Percentiles rank a stretch among this genome's conserved stretches.
These are phyloP conservation scores for Lasiosphaeris hirsuta DNA, from an alignment of 495 filamentous ascomycete genomes.

Conservation along the genomic window DNA sequence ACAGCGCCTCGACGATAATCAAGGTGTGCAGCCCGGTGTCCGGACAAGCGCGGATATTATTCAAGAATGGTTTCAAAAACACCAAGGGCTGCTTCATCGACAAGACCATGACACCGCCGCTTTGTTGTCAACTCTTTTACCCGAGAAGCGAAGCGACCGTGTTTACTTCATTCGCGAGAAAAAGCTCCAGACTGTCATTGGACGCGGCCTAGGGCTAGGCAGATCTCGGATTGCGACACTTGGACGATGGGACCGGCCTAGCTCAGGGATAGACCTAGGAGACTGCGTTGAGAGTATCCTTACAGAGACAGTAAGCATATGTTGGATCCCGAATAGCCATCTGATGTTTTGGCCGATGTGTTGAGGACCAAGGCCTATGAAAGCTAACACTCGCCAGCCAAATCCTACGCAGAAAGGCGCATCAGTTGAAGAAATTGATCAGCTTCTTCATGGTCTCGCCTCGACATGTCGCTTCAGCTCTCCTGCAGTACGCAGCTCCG, in stretches of 20 bases:
- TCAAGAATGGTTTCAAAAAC: slow-evolving; percentile 57
- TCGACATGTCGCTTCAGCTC: slow-evolving; percentile 66
- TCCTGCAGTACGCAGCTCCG: slow-evolving; percentile 53
- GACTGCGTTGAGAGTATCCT: slow-evolving; percentile 67
- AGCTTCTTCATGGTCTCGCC: slow-evolving; percentile 59
- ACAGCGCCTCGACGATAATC: slow-evolving; percentile 44
- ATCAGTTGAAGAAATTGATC: slow-evolving; percentile 73
- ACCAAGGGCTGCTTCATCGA: slow-evolving; percentile 50
- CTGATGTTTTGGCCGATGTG: background rate
- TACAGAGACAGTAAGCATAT: slow-evolving; percentile 60
- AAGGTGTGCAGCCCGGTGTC: slow-evolving; percentile 2
- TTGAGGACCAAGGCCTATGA: slow-evolving; percentile 4
- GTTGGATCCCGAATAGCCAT: too few species aligned
- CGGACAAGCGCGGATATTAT: slow-evolving; percentile 30
- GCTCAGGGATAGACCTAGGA: slow-evolving; percentile 60
- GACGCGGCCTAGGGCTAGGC: slow-evolving; percentile 60
- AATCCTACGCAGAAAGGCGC: slow-evolving; percentile 46
- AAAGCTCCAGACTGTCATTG: slow-evolving; percentile 59
- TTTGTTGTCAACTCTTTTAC: slow-evolving; percentile 69
- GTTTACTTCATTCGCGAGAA: slow-evolving; percentile 64
- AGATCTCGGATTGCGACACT: slow-evolving; percentile 57
- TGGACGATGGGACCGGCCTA: slow-evolving; percentile 55
- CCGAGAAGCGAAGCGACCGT: slow-evolving; percentile 69
- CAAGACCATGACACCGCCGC: slow-evolving; percentile 52
- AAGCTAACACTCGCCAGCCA: slow-evolving; percentile 27